Evolutionary conservation across 164 flowering plant genomes (phyloP).

Genomic region (Cinnamomum micranthum): DNA sequence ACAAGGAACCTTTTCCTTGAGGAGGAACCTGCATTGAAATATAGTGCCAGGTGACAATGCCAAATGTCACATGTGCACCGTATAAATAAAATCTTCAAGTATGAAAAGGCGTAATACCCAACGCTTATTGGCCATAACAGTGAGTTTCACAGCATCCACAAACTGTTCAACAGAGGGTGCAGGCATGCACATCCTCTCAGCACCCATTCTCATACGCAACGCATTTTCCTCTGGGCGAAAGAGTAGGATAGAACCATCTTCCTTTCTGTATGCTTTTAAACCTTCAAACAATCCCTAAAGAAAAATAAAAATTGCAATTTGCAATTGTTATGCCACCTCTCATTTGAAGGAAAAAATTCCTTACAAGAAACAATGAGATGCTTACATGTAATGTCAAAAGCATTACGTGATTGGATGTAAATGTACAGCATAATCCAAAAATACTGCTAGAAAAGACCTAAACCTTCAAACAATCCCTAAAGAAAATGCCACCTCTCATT

Average conservation of each 20-base stretch:
- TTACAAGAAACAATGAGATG: not conserved
- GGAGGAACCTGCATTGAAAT: conserved; percentile 77
- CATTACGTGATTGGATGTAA: too few relatives aligned
- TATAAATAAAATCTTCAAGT: not conserved
- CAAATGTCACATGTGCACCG: not conserved
- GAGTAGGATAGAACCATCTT: conserved; percentile 74
- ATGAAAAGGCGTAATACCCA: conserved; percentile 54
- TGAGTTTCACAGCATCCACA: conserved; percentile 81
- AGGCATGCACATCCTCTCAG: conserved; percentile 97
- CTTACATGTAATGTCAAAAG: not conserved
- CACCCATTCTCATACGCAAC: conserved; percentile 69
- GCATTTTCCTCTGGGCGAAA: conserved; percentile 99
- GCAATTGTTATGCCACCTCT: not conserved
- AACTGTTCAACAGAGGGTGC: conserved; percentile 86
- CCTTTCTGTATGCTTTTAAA: conserved; percentile 85
- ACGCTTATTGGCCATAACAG: conserved; percentile 85
- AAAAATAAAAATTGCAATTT: not conserved
- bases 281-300: conserved; percentile 94
- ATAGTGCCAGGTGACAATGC: not conserved
- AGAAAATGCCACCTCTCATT: not conserved
- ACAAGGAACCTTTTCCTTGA: conserved; percentile 83
- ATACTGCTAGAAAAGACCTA: too few relatives aligned
- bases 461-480: conserved; percentile 94
- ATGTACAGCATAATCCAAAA: too few relatives aligned
- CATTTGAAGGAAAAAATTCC: not conserved